A percentile compares a stretch with the other conserved stretches of the same genome.
These are phyloP conservation scores for Prunus fruticosa DNA, from an alignment of 306 rosid species.

Conservation along the genomic window DNA sequence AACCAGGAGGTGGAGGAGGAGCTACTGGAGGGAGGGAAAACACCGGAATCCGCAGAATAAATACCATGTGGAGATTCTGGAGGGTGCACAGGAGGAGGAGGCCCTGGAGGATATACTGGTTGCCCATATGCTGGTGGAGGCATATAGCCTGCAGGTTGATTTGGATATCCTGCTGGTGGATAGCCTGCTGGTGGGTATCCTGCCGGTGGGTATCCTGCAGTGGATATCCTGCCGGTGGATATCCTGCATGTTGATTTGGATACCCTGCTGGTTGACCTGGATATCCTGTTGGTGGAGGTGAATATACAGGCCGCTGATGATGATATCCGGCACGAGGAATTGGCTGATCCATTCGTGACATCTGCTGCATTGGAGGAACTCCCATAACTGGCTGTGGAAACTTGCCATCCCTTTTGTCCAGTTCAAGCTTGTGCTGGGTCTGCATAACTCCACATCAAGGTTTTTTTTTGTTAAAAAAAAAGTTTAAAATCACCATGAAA, in stretches of 20 bases:
- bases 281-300: conserved; percentile 36
- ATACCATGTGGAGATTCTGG: conserved; percentile 8
- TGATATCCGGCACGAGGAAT: conserved; percentile 42
- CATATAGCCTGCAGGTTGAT: conserved; percentile 18
- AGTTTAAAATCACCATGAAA: not conserved
- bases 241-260: conserved; percentile 30
- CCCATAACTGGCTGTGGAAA: conserved; percentile 46
- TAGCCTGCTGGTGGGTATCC: not conserved
- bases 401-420: conserved; percentile 74
- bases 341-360: conserved; percentile 58
- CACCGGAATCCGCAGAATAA: not conserved
- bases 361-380: conserved; percentile 56
- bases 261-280: conserved; percentile 29
- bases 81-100: conserved; percentile 27
- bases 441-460: conserved; percentile 26
- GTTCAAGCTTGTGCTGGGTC: conserved; percentile 81
- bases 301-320: not conserved
- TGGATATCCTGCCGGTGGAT: conserved; percentile 29
- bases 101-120: conserved; percentile 5
- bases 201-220: conserved; percentile 26
- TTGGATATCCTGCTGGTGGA: conserved; percentile 25
- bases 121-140: conserved; percentile 31
- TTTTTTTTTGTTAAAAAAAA: not conserved
- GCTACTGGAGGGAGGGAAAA: not conserved
- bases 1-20: not conserved